Conservation (phyloP, 441 rosid species). For the Codiaeum variegatum region DNA sequence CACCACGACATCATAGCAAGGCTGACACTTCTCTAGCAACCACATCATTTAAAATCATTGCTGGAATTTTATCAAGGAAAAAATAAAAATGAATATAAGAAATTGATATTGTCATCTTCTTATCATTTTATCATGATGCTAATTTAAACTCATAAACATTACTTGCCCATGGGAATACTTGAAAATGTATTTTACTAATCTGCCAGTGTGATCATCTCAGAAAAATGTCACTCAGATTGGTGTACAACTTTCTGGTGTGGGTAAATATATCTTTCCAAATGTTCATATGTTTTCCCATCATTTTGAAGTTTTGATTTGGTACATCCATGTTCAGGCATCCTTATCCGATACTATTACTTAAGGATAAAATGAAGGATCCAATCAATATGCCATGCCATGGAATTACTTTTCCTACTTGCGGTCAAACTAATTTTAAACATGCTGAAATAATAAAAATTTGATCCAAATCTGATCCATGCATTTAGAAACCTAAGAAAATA, state of each 20-base stretch:
- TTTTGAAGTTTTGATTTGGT: neutral
- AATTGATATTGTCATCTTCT: neutral
- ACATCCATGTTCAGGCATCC: neutral
- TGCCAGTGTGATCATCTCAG: neutral
- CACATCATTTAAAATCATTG: too few relatives aligned
- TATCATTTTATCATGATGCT: neutral
- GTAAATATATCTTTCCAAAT: neutral
- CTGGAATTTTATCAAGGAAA: too few relatives aligned
- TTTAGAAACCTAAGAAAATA: neutral
- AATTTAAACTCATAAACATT: neutral
- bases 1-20: too few relatives aligned
- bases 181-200: neutral
- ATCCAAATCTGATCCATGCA: neutral
- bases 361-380: neutral
- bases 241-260: neutral
- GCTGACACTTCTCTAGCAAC: too few relatives aligned
- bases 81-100: too few relatives aligned
- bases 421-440: neutral
- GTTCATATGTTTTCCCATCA: neutral
- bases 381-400: neutral
- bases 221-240: neutral
- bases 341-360: neutral
- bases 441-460: neutral
- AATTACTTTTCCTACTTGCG: neutral
- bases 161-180: slow-evolving; percentile 2